phyloP scores from a whole-genome alignment of 768 basidiomycete genomes.

The Rhodotorula toruloides region DNA sequence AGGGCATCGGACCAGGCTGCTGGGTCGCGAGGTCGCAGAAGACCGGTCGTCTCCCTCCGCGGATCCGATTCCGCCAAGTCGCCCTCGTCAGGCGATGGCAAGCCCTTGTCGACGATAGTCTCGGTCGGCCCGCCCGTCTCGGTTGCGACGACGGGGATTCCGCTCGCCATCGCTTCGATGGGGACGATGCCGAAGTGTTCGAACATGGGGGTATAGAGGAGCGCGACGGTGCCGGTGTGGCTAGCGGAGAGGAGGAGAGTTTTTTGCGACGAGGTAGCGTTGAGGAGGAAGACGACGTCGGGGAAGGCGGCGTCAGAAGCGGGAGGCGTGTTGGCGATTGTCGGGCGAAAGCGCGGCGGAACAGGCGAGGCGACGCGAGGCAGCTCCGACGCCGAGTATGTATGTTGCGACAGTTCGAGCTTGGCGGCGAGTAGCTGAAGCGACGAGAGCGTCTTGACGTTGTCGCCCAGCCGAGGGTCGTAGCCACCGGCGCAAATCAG shows the following conservation, averaged over 20 bases:
- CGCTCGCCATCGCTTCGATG: slow-evolving; percentile 87
- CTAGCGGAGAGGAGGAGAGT: slow-evolving; percentile 67
- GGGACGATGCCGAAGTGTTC: slow-evolving; percentile 98
- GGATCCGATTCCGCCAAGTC: not conserved
- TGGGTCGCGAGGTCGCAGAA: slow-evolving; percentile 62
- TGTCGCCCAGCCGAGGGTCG: slow-evolving; percentile 80
- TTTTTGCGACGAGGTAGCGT: slow-evolving; percentile 79
- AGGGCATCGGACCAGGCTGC: slow-evolving; percentile 68
- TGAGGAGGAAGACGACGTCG: slow-evolving; percentile 80
- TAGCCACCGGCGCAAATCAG: slow-evolving; percentile 88
- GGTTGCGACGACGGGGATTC: slow-evolving; percentile 81
- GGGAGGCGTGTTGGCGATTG: slow-evolving; percentile 17
- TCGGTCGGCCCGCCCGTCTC: slow-evolving; percentile 82
- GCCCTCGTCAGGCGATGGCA: slow-evolving; percentile 41
- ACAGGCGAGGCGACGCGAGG: slow-evolving; percentile 5
- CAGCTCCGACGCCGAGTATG: slow-evolving; percentile 31
- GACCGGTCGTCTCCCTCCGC: slow-evolving; percentile 59
- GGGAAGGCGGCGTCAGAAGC: slow-evolving; percentile 48
- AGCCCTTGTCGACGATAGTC: slow-evolving; percentile 57
- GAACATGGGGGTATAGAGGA: slow-evolving; percentile 89
- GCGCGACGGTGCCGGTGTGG: slow-evolving; percentile 54
- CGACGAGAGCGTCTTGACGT: slow-evolving; percentile 59
- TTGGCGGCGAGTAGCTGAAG: slow-evolving; percentile 60
- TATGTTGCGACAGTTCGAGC: slow-evolving; percentile 53
- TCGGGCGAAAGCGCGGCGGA: slow-evolving; percentile 28